These are phyloP conservation scores for Eragrostis nindensis DNA, from an alignment of 176 grass and related monocot genomes.

Conservation along the genomic window DNA sequence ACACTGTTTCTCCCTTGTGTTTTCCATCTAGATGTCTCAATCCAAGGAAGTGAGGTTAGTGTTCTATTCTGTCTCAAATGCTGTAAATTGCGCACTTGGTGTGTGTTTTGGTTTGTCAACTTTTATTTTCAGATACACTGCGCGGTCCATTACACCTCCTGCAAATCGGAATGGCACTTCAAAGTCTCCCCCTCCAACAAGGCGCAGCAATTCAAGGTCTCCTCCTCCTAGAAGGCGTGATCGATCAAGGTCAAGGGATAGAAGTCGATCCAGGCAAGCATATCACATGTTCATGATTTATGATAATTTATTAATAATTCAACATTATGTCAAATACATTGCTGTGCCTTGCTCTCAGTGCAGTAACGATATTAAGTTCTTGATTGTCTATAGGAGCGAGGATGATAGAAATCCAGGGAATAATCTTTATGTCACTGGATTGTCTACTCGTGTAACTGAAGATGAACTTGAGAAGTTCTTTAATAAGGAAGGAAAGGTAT, in stretches of 20 bases:
- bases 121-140: slow-evolving; percentile 75
- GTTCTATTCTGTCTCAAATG: slow-evolving; percentile 22
- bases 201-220: slow-evolving; percentile 59
- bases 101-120: slow-evolving; percentile 13
- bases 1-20: slow-evolving; percentile 27
- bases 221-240: slow-evolving; percentile 56
- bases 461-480: slow-evolving; percentile 87
- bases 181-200: slow-evolving; percentile 56
- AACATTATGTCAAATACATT: slow-evolving; percentile 13
- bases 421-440: slow-evolving; percentile 94
- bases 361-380: slow-evolving; percentile 31
- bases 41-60: slow-evolving; percentile 95
- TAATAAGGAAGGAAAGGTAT: slow-evolving; percentile 88
- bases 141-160: slow-evolving; percentile 89
- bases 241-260: slow-evolving; percentile 72
- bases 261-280: slow-evolving; percentile 84
- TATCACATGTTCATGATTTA: slow-evolving; percentile 21
- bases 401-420: slow-evolving; percentile 87
- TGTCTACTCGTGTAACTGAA: slow-evolving; percentile 78
- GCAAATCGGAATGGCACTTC: slow-evolving; percentile 49
- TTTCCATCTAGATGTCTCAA: slow-evolving; percentile 76
- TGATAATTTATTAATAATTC: slow-evolving; percentile 11
- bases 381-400: slow-evolving; percentile 48
- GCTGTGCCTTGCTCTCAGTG: slow-evolving; percentile 5
- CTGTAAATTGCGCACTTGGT: neutral